Base-by-base conservation (phyloP, 169 alveolate genomes). In the Plasmodium fragile region DNA sequence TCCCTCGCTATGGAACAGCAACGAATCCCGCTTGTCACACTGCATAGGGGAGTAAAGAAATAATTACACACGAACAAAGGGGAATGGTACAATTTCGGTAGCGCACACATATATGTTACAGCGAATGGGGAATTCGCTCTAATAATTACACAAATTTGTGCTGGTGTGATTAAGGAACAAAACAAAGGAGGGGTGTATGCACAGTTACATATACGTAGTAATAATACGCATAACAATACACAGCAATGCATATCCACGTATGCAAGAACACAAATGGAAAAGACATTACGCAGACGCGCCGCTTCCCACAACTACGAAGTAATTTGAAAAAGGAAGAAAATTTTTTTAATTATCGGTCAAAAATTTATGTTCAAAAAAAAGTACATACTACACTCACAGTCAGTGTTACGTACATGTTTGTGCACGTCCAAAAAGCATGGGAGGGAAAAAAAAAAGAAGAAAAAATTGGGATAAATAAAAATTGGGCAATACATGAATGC, bases 351-450 rank as follows among this genome's bases (percentile, higher is more conserved):
- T 65, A 65, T 65, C 36, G 30, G 36, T 18, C 4, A 28, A 65
- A 22, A 65, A 7, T 65, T 16, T 7, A 65, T 65, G 36, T 22
- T 65, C 41, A 22, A n/a, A 8, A 18, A 25, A 28, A 22, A 65
- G 25, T 65, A 65, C 30, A n/a, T 28, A 28, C 73, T 65, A 28
- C 75, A 65, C 36, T 18, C 30, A 13, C 75, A 65, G 30, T 65
- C 75, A 65, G 75, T 65, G 75, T 65, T 65, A 18, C n/a, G n/a
- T 65, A 65, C 75, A 65, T 65, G 36, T 22, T 65, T 65, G 36
- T 22, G 75, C 75, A 65, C 25, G 75, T 25, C 41, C 16, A 22
- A 65, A 22, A 65, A 22, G 59, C 28, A n/a, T n/a, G n/a, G 8
- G 75, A 28, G 10, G 34, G 16, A 65, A 18, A 11, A 65, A 65